Conservation (phyloP, 2,329 filamentous ascomycete genomes). For the Dactylellina drechsleri region DNA sequence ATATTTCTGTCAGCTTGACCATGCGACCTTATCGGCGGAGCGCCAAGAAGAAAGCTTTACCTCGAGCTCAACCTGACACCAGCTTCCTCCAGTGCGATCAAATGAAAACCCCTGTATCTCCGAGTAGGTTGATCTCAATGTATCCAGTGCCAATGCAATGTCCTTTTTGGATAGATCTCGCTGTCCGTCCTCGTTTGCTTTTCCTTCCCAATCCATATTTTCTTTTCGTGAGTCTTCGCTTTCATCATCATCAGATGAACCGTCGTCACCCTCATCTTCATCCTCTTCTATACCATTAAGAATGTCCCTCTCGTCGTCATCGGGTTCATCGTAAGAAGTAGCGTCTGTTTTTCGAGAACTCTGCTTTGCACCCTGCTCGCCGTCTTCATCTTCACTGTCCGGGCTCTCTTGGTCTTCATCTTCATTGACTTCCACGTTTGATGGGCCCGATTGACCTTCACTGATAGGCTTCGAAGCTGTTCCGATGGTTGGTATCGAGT, state of each 20-base stretch:
- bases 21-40: background rate
- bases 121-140: conserved; percentile 24
- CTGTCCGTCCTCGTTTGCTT: conserved; percentile 7
- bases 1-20: background rate
- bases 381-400: conserved; percentile 76
- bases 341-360: conserved; percentile 79
- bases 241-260: conserved; percentile 65
- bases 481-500: conserved; percentile 80
- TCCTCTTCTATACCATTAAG: conserved; percentile 65
- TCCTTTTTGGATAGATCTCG: conserved; percentile 38
- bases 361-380: conserved; percentile 81
- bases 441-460: conserved; percentile 65
- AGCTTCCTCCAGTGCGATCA: conserved; percentile 76
- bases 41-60: conserved; percentile 7
- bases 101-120: conserved; percentile 79
- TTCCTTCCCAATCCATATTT: conserved; percentile 43
- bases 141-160: conserved; percentile 30
- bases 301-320: conserved; percentile 79
- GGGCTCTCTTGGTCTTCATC: conserved; percentile 64
- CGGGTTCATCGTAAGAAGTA: conserved; percentile 89
- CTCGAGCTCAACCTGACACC: conserved; percentile 82
- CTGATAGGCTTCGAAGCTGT: conserved; percentile 66
- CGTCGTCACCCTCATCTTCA: conserved; percentile 70
- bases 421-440: conserved; percentile 44
- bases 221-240: conserved; percentile 58